Base-by-base conservation (phyloP, 257 asterid species). In the Dorcoceras hygrometricum region DNA sequence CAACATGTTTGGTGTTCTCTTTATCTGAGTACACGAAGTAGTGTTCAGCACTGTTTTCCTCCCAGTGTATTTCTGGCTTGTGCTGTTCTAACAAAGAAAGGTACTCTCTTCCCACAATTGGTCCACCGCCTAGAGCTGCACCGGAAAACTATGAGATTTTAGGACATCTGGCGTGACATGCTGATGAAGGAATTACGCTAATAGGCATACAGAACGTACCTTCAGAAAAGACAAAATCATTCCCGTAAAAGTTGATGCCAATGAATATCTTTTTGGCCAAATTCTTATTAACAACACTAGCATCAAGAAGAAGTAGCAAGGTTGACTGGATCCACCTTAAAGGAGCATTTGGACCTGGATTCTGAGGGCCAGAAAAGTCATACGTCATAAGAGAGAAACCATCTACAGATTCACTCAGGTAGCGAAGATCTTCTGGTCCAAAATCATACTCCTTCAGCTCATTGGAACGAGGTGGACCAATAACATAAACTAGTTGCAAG, bases 331-430 rank as follows among this genome's bases (percentile, higher is more conserved):
- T 83, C 99, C 97, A 93, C 80, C 82, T 81, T 50, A 90, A 74
- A 73, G 97, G 99, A 66, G 97, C 99, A 82, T 85, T 93, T 60
- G 99, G 99, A 67, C 99, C 99, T 6, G 97, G 99, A 80, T 84
- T 93, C 32, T 88, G 90, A 46, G 99, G 97, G 81, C 79, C 83
- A 57, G 99, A 93, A 89, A 86, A 88, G 77, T 93, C 99, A 22
- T 90, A 93, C 22, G 99, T 90, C 99, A 93, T 90, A 54, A 93
- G 90, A 64, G 99, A 90, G 86, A 86, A 93, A 62, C 96, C 95
- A 75, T 93, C 97, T 48, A 93, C 95, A 50, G 77, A 73, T 34
- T 77, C 77, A 53, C 84, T 69, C 79, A 93, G 75, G 73, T 77
- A 77, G 29, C 11, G 76, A 73, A 93, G 86, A 83, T 90, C 98